These are phyloP conservation scores for Gloeopeniophorella convolvens DNA, from an alignment of 768 basidiomycete genomes.

Conservation along the genomic window DNA sequence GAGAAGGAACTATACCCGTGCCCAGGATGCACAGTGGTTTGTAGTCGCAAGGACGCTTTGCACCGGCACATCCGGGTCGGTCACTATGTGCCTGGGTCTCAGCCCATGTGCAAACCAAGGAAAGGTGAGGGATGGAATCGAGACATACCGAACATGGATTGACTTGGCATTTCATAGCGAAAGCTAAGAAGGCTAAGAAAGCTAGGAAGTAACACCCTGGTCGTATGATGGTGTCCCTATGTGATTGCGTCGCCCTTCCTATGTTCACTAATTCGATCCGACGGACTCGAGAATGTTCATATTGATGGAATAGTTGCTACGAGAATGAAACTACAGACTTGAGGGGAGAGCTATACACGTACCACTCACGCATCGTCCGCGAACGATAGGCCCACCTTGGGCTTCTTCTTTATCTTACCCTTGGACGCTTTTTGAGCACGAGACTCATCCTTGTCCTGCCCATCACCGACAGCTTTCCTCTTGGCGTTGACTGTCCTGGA, in stretches of 20 bases:
- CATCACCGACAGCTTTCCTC: slow-evolving; percentile 31
- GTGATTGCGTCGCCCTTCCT: too few species aligned
- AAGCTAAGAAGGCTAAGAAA: too few species aligned
- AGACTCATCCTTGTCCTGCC: slow-evolving; percentile 26
- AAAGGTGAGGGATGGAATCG: background rate
- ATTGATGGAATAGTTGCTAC: background rate
- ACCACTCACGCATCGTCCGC: slow-evolving; percentile 44
- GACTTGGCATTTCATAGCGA: too few species aligned
- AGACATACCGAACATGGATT: too few species aligned
- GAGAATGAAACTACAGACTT: background rate
- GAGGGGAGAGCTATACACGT: background rate
- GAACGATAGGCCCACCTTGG: slow-evolving; percentile 47
- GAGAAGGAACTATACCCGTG: background rate
- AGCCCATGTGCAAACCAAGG: background rate
- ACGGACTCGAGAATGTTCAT: background rate
- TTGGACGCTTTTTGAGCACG: slow-evolving; percentile 28
- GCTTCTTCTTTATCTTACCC: slow-evolving; percentile 49
- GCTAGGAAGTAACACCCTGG: too few species aligned
- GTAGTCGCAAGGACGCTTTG: slow-evolving; percentile 7
- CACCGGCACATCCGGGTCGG: slow-evolving; percentile 5
- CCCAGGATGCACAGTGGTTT: background rate
- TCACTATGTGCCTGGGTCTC: background rate
- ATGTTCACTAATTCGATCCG: too few species aligned
- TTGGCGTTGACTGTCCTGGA: slow-evolving; percentile 23
- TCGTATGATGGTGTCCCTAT: too few species aligned